Conservation (phyloP, 106 monocot species). For the Dendrobium nobile region DNA sequence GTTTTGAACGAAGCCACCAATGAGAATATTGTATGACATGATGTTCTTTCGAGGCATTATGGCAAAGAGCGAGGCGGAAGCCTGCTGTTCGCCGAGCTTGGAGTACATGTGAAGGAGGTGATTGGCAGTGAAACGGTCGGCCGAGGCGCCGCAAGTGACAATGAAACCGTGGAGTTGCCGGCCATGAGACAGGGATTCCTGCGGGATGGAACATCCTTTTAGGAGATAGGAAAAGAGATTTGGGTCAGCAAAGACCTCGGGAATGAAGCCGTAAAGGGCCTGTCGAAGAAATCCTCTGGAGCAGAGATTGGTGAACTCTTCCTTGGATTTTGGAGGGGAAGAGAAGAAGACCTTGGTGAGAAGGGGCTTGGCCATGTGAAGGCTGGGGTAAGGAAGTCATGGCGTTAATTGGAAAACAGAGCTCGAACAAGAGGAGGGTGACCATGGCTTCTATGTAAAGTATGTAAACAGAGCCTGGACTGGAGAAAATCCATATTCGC, state of each 20-base stretch:
- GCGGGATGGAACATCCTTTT: conserved; percentile 25
- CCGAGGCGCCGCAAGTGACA: conserved; percentile 40
- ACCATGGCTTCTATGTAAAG: not conserved
- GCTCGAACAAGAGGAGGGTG: not conserved
- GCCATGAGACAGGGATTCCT: conserved; percentile 15
- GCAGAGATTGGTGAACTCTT: conserved; percentile 25
- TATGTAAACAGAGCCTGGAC: not conserved
- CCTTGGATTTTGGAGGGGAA: not conserved
- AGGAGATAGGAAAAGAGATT: conserved; percentile 48
- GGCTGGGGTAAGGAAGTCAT: not conserved
- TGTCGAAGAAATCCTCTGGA: conserved; percentile 18
- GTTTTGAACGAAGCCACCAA: conserved; percentile 45
- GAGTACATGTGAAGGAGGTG: conserved; percentile 67
- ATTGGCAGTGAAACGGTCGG: conserved; percentile 68
- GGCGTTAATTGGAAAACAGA: not conserved
- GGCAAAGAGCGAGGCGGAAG: conserved; percentile 30
- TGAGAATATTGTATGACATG: conserved; percentile 64
- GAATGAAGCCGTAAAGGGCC: conserved; percentile 16
- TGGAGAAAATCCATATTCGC: not conserved
- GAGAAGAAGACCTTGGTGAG: not conserved
- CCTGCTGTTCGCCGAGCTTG: conserved; percentile 17
- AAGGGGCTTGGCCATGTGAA: conserved; percentile 1
- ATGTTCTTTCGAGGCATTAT: conserved; percentile 53
- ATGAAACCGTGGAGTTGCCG: conserved; percentile 51
- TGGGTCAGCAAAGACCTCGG: conserved; percentile 20